Evolutionary conservation across 2,329 filamentous ascomycete genomes (phyloP).

Genomic region (Pseudogymnoascus sp.): DNA sequence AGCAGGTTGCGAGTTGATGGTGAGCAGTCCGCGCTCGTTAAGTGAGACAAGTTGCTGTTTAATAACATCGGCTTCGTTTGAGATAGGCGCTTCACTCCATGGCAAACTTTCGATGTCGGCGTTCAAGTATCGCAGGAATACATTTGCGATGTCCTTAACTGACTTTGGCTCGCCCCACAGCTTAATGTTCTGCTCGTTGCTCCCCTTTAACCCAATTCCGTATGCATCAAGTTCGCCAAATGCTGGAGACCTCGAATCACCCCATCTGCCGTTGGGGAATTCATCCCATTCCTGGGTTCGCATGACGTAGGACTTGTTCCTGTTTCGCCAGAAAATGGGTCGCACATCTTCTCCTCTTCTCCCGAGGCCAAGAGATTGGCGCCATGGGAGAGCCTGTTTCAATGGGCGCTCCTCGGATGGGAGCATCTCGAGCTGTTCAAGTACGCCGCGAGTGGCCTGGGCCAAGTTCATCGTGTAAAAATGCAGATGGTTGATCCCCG

Average conservation of each 20-base stretch:
- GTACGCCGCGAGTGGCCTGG: conserved; percentile 84
- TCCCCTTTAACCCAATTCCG: conserved; percentile 86
- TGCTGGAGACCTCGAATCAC: conserved; percentile 89
- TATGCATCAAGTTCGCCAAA: conserved; percentile 95
- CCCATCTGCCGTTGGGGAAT: conserved; percentile 97
- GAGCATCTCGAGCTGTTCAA: conserved; percentile 79
- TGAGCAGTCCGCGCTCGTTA: conserved; percentile 80
- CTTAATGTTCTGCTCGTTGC: conserved; percentile 91
- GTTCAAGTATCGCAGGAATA: conserved; percentile 80
- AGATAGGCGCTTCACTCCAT: conserved; percentile 89
- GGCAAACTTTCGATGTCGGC: conserved; percentile 75
- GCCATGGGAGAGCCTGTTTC: conserved; percentile 90
- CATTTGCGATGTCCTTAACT: conserved; percentile 68
- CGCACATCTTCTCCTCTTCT: conserved; percentile 90
- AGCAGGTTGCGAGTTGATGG: conserved; percentile 95
- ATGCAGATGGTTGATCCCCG: conserved; percentile 77
- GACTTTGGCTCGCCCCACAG: conserved; percentile 83
- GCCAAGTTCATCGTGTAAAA: conserved; percentile 99
- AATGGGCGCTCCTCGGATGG: conserved; percentile 71
- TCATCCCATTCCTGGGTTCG: conserved; percentile 98
- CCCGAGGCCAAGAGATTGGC: conserved; percentile 83
- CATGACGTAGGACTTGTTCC: conserved; percentile 89
- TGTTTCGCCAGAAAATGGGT: conserved; percentile 97
- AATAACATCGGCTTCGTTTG: conserved; percentile 72
- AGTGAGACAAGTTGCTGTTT: conserved; percentile 69